Evolutionary conservation across 179 eudicot species (phyloP), one percentile per base, ranked within the genome.

Genomic region (Nepenthes alata): DNA sequence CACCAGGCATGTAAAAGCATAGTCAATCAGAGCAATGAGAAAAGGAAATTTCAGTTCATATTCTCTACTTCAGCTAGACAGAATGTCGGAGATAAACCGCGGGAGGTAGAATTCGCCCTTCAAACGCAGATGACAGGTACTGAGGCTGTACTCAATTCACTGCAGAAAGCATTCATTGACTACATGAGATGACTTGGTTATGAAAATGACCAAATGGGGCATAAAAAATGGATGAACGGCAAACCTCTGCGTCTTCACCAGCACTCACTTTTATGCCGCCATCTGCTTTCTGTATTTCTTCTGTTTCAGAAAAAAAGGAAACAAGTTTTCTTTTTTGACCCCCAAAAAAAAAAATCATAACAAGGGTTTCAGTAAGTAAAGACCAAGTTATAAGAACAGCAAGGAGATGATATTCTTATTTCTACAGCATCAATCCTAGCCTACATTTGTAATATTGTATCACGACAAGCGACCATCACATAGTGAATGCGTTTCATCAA

Each of bases 241-340:
- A 52, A 45, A 87, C 95, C 86, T 87, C 83, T 41, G 81, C 81
- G 59, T 78, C 82, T 34, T 75, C 91, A 59, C 80, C 83, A 47
- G 58, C 76, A 35, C 71, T 72, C 38, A 66, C 66, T 74, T 79
- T 86, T 57, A 70, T 63, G 15, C 57, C 62, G 13, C 70, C 81
- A 74, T 78, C 89, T 12, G 54, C 72, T 70, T 74, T 85, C 59
- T 71, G 83, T 65, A 59, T 65, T 44, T 81, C 95, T 51, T 83
- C 95, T 87, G 84, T 67, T 52, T 57, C 57, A 5, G 58, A 5
- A 8, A 25, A 25, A 25, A 25, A 25, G 25, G 25, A 25, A 25
- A 25, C 25, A 25, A 25, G 25, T 25, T 25, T 25, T 25, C 25
- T 25, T 25, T 25, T 25, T 25, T 25, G 25, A 25, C 25, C 25